These are phyloP conservation scores for Paspalum vaginatum DNA, from an alignment of 176 grass and related monocot genomes.

Conservation along the genomic window DNA sequence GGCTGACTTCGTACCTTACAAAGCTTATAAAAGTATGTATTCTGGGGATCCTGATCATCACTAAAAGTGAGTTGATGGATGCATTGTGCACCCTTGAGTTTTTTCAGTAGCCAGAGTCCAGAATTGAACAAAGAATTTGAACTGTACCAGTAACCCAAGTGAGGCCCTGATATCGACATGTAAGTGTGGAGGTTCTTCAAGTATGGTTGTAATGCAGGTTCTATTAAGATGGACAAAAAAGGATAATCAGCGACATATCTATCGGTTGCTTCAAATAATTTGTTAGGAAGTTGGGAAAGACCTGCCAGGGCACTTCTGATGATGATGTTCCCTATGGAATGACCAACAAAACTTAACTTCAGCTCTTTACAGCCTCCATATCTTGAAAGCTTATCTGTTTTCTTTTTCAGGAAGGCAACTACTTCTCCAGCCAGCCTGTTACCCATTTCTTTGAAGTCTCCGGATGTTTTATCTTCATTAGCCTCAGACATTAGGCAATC, in stretches of 20 bases:
- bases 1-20: constrained; percentile 66
- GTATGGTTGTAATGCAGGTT: constrained; percentile 69
- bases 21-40: constrained; percentile 91
- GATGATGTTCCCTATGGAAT: constrained; percentile 97
- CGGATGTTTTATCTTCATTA: constrained; percentile 97
- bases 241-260: constrained; percentile 12
- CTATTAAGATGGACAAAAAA: constrained; percentile 54
- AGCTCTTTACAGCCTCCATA: constrained; percentile 90
- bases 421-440: constrained; percentile 79
- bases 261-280: constrained; percentile 23
- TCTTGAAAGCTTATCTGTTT: constrained; percentile 76
- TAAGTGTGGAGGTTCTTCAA: constrained; percentile 90
- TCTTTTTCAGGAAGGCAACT: constrained; percentile 76
- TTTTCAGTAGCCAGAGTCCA: constrained; percentile 95
- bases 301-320: constrained; percentile 91
- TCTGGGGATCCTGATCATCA: constrained; percentile 82
- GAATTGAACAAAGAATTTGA: constrained; percentile 98
- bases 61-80: constrained; percentile 97
- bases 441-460: constrained; percentile 97
- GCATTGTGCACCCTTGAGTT: constrained; percentile 87
- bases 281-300: constrained; percentile 44
- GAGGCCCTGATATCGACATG: constrained; percentile 94
- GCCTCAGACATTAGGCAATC: constrained; percentile 97
- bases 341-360: constrained; percentile 98
- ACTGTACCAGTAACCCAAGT: constrained; percentile 94